phyloP scores from a whole-genome alignment of 1,284 basidiomycete genomes.

The Phylloboletellus chloephorus region DNA sequence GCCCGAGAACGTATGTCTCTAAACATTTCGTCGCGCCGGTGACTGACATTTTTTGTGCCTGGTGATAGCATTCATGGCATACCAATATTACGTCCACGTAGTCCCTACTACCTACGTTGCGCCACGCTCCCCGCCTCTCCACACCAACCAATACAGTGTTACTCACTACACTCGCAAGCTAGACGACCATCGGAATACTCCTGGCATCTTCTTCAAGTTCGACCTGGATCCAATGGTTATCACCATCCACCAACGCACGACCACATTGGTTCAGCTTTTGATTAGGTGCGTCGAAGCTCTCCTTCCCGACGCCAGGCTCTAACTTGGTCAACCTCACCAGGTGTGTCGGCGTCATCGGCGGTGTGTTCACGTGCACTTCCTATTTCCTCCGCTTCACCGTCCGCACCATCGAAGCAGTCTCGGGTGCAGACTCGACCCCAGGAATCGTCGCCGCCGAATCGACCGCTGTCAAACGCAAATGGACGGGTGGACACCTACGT shows the following conservation, averaged over 20 bases:
- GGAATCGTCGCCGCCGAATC: conserved; percentile 63
- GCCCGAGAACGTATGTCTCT: conserved; percentile 62
- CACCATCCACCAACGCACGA: conserved; percentile 84
- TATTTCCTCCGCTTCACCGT: conserved; percentile 68
- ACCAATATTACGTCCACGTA: conserved; percentile 93
- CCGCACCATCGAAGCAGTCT: conserved; percentile 62
- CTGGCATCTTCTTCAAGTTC: conserved; percentile 96
- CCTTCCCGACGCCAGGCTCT: conserved; percentile 1
- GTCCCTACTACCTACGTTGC: conserved; percentile 92
- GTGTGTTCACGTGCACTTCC: conserved; percentile 74
- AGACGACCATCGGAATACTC: conserved; percentile 74
- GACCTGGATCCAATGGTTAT: conserved; percentile 90
- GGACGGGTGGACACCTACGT: conserved; percentile 43
- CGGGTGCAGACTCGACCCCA: conserved; percentile 51
- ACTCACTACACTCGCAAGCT: conserved; percentile 85
- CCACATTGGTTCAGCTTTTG: conserved; percentile 73
- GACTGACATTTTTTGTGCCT: neutral
- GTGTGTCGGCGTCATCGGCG: conserved; percentile 74
- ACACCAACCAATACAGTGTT: conserved; percentile 93
- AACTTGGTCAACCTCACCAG: conserved; percentile 28
- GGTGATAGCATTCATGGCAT: conserved; percentile 78
- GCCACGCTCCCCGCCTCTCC: conserved; percentile 52
- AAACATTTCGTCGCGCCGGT: neutral
- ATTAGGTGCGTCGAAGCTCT: conserved; percentile 54
- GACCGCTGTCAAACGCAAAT: conserved; percentile 46